Evolutionary conservation across 495 filamentous ascomycete genomes (phyloP).

Genomic region (Trichoderma gamsii): DNA sequence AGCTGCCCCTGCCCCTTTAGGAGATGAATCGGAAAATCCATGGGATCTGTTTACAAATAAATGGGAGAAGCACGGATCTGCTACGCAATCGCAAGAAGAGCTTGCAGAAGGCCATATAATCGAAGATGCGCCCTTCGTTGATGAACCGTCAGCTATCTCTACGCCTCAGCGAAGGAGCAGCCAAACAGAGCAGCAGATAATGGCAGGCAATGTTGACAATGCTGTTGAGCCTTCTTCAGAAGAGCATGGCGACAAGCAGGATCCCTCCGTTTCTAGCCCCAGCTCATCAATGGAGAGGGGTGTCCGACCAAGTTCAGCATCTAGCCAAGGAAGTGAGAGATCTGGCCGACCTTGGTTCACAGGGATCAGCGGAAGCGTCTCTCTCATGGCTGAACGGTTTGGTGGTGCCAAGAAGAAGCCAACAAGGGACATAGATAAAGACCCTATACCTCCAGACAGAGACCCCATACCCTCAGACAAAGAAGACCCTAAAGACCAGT

Average conservation of each 20-base stretch:
- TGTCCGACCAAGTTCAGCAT: neutral
- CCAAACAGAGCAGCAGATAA: neutral
- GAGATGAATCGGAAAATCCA: neutral
- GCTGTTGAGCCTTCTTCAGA: too few relatives aligned
- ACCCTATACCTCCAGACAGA: neutral
- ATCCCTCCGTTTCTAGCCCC: neutral
- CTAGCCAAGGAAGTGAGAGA: neutral
- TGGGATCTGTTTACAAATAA: neutral
- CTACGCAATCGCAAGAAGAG: neutral
- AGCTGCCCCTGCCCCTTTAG: neutral
- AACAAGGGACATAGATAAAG: neutral
- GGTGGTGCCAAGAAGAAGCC: neutral
- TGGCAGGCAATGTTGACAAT: neutral
- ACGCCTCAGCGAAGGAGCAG: neutral
- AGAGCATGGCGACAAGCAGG: neutral
- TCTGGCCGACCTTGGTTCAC: neutral
- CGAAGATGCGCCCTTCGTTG: neutral
- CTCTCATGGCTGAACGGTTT: neutral
- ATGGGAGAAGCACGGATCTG: neutral
- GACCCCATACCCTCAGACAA: neutral
- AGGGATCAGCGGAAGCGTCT: neutral
- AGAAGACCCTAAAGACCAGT: constrained; percentile 4
- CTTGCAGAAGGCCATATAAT: neutral
- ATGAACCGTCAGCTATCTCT: neutral
- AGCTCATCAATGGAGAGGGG: neutral